A percentile compares a stretch with the other conserved stretches of the same genome.
phyloP scores from a whole-genome alignment of 148 eudicot genomes.

The Rhododendron griersonianum region DNA sequence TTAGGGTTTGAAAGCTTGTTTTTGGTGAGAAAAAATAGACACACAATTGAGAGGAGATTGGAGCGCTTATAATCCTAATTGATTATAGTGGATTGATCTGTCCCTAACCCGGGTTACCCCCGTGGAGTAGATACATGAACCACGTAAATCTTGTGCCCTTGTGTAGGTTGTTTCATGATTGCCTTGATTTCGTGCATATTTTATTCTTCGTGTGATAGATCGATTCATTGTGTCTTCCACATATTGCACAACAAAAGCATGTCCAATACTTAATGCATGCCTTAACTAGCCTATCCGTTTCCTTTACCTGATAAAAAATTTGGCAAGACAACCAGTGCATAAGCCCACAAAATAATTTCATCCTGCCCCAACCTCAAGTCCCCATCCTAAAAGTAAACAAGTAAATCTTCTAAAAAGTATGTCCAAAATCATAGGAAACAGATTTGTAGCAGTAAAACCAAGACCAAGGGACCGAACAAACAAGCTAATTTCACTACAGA shows the following conservation, averaged over 20 bases:
- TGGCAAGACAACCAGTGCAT: slow-evolving; percentile 4
- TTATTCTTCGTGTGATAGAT: too few relatives aligned
- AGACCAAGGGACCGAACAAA: neutral
- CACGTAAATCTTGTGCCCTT: neutral
- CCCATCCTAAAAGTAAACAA: neutral
- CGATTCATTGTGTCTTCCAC: neutral
- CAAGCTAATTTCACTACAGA: neutral
- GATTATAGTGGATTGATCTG: neutral
- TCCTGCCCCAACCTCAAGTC: neutral
- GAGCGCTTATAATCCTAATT: neutral
- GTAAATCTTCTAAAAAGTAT: neutral
- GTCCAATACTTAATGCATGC: neutral
- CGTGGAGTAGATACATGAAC: neutral
- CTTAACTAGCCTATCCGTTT: neutral
- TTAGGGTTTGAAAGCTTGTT: neutral
- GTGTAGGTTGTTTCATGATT: neutral
- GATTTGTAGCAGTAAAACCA: neutral
- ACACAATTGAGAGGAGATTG: neutral
- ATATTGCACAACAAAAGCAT: neutral
- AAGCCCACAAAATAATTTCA: neutral
- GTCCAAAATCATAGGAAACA: neutral
- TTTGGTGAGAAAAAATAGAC: too few relatives aligned
- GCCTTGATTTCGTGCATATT: neutral
- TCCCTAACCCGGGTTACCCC: neutral
- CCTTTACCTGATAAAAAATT: neutral